Percentiles rank a stretch among this genome's conserved stretches.
Conservation (phyloP, 805 yeast species). For the Diddensiella santjacobensis region DNA sequence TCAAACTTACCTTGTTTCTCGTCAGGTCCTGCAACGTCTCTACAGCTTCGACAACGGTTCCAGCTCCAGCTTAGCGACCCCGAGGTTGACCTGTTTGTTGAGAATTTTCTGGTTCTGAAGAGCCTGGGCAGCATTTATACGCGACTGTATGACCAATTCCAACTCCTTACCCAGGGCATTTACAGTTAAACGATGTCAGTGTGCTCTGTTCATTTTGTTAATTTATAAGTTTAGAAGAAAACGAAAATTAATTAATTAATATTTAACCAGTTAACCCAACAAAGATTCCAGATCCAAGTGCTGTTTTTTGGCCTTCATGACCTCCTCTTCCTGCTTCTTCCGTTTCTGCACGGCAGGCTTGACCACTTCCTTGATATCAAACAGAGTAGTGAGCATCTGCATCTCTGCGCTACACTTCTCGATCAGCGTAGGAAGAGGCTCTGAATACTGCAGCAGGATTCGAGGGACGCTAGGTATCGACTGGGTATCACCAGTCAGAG, state of each 20-base stretch:
- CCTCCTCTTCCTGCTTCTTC: slow-evolving; percentile 1
- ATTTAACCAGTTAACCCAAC: slow-evolving; percentile 10
- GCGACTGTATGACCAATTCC: slow-evolving; percentile 90
- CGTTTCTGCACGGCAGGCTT: slow-evolving; percentile 11
- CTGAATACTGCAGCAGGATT: slow-evolving; percentile 21
- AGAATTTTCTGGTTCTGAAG: slow-evolving; percentile 66
- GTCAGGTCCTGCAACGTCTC: slow-evolving; percentile 79
- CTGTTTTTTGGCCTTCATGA: slow-evolving; percentile 12
- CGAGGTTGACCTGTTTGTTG: slow-evolving; percentile 77
- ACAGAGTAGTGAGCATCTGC: slow-evolving; percentile 15
- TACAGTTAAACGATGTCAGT: slow-evolving; percentile 48
- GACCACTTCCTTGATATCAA: slow-evolving; percentile 20
- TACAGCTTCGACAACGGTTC: slow-evolving; percentile 68
- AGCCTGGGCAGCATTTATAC: slow-evolving; percentile 88
- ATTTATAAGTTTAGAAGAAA: not conserved
- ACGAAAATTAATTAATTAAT: not conserved
- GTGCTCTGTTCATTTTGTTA: no score
- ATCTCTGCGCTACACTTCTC: slow-evolving; percentile 12
- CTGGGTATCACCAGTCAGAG: slow-evolving; percentile 32
- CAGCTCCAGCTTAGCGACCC: slow-evolving; percentile 70
- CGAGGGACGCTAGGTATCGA: slow-evolving; percentile 33
- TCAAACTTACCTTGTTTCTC: slow-evolving; percentile 88
- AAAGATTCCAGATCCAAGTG: slow-evolving; percentile 24
- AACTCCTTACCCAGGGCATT: slow-evolving; percentile 90
- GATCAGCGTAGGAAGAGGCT: slow-evolving; percentile 21